Evolutionary conservation across 176 grass and related monocot species (phyloP).

Genomic region (Thinopyrum elongatum): DNA sequence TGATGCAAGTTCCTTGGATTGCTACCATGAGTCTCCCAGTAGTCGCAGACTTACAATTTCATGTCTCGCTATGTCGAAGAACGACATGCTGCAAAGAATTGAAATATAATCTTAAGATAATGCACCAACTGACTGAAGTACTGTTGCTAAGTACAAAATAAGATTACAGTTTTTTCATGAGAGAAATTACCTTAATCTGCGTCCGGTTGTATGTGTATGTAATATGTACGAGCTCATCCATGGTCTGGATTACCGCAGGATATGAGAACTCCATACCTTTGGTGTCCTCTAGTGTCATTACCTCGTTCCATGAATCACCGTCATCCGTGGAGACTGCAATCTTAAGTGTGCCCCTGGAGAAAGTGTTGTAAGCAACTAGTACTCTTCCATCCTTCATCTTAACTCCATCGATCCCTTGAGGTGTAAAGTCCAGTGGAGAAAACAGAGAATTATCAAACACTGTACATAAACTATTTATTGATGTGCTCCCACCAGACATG

Average conservation of each 20-base stretch:
- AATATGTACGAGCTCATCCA: constrained; percentile 52
- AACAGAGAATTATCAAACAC: constrained; percentile 5
- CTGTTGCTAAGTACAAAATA: background rate
- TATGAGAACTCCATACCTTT: constrained; percentile 59
- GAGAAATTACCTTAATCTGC: constrained; percentile 42
- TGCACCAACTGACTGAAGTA: background rate
- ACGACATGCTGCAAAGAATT: constrained; percentile 40
- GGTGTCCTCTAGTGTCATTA: constrained; percentile 49
- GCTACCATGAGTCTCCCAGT: background rate
- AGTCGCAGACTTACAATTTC: constrained; percentile 9
- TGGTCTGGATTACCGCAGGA: constrained; percentile 50
- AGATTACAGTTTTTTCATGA: background rate
- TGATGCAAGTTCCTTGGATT: constrained; percentile 6
- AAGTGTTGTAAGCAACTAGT: constrained; percentile 59
- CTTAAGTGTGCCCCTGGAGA: constrained; percentile 51
- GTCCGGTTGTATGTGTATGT: constrained; percentile 66
- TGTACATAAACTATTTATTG: background rate
- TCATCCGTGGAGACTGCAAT: constrained; percentile 47
- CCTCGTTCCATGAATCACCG: constrained; percentile 51
- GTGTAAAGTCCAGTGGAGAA: background rate
- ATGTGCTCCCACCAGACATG: background rate
- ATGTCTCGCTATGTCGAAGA: constrained; percentile 30
- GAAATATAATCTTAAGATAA: constrained; percentile 6
- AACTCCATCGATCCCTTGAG: constrained; percentile 63
- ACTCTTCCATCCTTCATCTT: constrained; percentile 64